These are phyloP conservation scores for Coemansia sp. DNA, from an alignment of 371 early-diverging fungal species.

Conservation along the genomic window DNA sequence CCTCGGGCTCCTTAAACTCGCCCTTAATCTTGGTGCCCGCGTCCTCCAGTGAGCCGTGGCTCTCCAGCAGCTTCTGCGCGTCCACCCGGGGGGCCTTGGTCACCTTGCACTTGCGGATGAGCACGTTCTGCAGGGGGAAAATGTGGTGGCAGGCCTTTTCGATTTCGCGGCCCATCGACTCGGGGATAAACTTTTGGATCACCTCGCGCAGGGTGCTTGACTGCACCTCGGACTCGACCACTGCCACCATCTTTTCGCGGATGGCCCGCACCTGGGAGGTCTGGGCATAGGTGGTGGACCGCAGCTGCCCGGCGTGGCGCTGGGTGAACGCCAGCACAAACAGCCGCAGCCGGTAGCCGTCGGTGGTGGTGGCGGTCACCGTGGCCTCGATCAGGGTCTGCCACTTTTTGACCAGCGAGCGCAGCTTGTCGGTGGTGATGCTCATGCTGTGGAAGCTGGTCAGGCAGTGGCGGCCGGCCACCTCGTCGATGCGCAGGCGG, in stretches of 20 bases:
- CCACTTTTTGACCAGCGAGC: slow-evolving; percentile 99
- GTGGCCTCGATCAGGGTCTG: slow-evolving; percentile 99
- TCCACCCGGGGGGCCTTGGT: slow-evolving; percentile 98
- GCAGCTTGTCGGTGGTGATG: slow-evolving; percentile 99
- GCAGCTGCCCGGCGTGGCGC: slow-evolving; percentile 92
- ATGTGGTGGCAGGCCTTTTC: slow-evolving; percentile 97
- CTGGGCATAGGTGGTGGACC: slow-evolving; percentile 99
- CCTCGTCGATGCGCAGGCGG: slow-evolving; percentile 97
- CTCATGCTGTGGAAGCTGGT: slow-evolving; percentile 99
- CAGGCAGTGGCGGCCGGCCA: slow-evolving; percentile 98
- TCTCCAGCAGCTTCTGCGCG: slow-evolving; percentile 93
- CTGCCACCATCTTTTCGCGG: slow-evolving; percentile 99
- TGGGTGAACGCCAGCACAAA: slow-evolving; percentile 99
- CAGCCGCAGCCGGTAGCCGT: slow-evolving; percentile 98
- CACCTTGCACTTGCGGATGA: slow-evolving; percentile 99
- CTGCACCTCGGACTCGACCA: slow-evolving; percentile 90
- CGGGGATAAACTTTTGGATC: slow-evolving; percentile 93
- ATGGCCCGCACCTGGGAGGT: slow-evolving; percentile 97
- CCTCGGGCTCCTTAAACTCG: slow-evolving; percentile 82
- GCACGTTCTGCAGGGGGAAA: slow-evolving; percentile 99
- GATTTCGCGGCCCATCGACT: slow-evolving; percentile 93
- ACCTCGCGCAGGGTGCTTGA: slow-evolving; percentile 95
- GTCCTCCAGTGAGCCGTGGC: slow-evolving; percentile 89
- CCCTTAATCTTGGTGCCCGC: slow-evolving; percentile 78
- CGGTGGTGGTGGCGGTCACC: slow-evolving; percentile 99